phyloP scores from a whole-genome alignment of 768 basidiomycete species.

The Sporobolomyces phaffii region DNA sequence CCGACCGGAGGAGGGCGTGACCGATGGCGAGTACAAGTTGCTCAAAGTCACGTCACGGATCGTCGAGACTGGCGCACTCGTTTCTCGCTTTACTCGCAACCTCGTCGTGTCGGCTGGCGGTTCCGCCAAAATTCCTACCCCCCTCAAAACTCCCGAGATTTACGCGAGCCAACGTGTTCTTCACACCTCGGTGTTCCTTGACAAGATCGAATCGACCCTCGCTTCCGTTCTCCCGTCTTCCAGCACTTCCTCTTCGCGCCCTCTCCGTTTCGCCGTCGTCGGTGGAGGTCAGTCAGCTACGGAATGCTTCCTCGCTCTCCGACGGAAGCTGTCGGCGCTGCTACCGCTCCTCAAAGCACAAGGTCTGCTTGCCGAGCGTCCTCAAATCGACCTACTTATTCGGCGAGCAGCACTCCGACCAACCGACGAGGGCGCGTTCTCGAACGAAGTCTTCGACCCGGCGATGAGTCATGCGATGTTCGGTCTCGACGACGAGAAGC shows the following conservation, averaged over 20 bases:
- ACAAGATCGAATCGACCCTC: constrained; percentile 47
- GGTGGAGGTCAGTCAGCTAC: constrained; percentile 36
- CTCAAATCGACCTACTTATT: constrained; percentile 54
- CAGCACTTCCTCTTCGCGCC: constrained; percentile 39
- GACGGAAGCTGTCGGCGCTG: constrained; percentile 5
- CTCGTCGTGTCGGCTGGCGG: constrained; percentile 56
- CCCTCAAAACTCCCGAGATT: constrained; percentile 51
- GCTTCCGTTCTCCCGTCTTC: neutral
- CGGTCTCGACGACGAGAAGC: constrained; percentile 47
- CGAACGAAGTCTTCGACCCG: constrained; percentile 58
- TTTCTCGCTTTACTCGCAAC: constrained; percentile 47
- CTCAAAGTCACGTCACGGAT: constrained; percentile 17
- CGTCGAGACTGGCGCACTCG: neutral
- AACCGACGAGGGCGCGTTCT: constrained; percentile 55
- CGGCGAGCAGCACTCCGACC: constrained; percentile 54
- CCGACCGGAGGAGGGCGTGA: constrained; percentile 2
- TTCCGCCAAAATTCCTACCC: constrained; percentile 49
- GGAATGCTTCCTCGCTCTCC: constrained; percentile 34
- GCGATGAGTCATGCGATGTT: constrained; percentile 50
- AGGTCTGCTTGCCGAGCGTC: constrained; percentile 41
- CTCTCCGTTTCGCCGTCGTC: constrained; percentile 30
- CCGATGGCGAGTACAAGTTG: constrained; percentile 1
- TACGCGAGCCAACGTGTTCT: constrained; percentile 50
- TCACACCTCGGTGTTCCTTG: constrained; percentile 33
- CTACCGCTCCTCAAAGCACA: constrained; percentile 7